Evolutionary conservation across 441 rosid species (phyloP).

Genomic region (Euphorbia schlechtendalii): DNA sequence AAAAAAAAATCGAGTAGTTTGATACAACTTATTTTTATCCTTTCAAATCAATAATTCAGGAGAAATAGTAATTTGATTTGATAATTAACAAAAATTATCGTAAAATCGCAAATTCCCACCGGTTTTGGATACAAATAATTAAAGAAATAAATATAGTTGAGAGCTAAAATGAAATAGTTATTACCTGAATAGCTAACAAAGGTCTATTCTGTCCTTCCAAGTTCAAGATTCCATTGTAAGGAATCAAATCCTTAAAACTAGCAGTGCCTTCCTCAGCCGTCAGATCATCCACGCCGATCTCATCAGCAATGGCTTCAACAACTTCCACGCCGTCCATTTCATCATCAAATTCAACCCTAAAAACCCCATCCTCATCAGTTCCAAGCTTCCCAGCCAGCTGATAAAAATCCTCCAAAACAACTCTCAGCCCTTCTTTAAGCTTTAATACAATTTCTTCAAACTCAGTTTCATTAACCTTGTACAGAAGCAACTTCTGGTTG

Average conservation of each 20-base stretch:
- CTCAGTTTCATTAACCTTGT: slow-evolving; percentile 29
- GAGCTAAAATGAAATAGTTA: neutral
- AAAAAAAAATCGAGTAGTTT: too few relatives aligned
- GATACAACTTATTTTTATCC: too few relatives aligned
- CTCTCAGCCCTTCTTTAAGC: slow-evolving; percentile 58
- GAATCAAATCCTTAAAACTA: slow-evolving; percentile 57
- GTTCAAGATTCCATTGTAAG: slow-evolving; percentile 58
- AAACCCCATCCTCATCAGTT: slow-evolving; percentile 74
- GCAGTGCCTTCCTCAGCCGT: slow-evolving; percentile 54
- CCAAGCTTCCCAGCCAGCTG: slow-evolving; percentile 79
- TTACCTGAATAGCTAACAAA: slow-evolving; percentile 62
- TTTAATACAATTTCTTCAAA: slow-evolving; percentile 47
- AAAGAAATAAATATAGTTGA: neutral
- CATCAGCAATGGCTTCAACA: slow-evolving; percentile 49
- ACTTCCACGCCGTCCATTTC: slow-evolving; percentile 73
- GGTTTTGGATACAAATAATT: neutral
- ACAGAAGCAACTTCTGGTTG: slow-evolving; percentile 78
- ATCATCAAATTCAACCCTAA: slow-evolving; percentile 61
- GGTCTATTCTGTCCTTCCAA: slow-evolving; percentile 68
- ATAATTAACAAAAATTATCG: too few relatives aligned
- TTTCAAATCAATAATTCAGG: too few relatives aligned
- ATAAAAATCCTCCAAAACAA: slow-evolving; percentile 63
- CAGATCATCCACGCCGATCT: slow-evolving; percentile 51
- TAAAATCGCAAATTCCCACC: too few relatives aligned
- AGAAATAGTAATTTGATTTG: too few relatives aligned